Conservation (phyloP, 2,329 filamentous ascomycete species). For the Penicillium sp. region DNA sequence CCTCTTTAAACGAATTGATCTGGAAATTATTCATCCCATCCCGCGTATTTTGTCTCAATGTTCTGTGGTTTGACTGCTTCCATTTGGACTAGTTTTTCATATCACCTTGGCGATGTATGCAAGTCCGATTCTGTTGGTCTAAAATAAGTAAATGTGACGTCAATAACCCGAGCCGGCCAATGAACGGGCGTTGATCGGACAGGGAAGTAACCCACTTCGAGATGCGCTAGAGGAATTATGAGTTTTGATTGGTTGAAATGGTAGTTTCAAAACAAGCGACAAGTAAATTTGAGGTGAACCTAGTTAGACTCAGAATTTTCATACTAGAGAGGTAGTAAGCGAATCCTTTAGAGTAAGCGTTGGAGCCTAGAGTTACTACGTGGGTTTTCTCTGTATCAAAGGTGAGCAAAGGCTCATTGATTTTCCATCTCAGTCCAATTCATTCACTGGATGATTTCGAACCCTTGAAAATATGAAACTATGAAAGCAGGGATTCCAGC, state of each 20-base stretch:
- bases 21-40: background rate
- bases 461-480: background rate
- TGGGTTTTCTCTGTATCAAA: too few relatives aligned
- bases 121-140: background rate
- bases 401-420: too few relatives aligned
- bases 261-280: background rate
- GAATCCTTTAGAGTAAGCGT: background rate
- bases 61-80: background rate
- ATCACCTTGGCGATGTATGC: background rate
- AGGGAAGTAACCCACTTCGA: background rate
- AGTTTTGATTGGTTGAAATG: background rate
- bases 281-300: too few relatives aligned
- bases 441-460: background rate
- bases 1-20: background rate
- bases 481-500: background rate
- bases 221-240: background rate
- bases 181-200: background rate
- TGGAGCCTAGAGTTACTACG: background rate
- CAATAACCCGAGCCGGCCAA: constrained; percentile 11
- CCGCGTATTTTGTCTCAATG: background rate
- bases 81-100: background rate
- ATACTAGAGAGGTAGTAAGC: too few relatives aligned
- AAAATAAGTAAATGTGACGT: constrained; percentile 7
- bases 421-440: too few relatives aligned
- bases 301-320: too few relatives aligned